Base-by-base conservation (phyloP, 225 moss, liverwort and hornwort species). In the Marchantia paleacea region DNA sequence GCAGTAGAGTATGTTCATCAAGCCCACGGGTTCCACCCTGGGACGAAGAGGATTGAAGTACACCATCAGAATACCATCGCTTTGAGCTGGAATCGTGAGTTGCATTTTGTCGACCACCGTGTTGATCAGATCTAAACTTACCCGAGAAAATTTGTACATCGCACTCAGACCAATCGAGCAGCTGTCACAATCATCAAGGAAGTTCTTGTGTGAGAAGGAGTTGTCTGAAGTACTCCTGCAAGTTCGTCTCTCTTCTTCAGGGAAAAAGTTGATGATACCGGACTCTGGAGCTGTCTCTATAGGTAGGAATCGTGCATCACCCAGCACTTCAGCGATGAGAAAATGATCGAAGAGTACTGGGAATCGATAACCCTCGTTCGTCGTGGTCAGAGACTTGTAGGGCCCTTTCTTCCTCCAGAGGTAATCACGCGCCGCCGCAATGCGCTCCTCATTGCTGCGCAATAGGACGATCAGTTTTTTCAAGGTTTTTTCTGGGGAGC, bases 291-390 rank as follows among this genome's bases (percentile, higher is more conserved):
- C 58, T 12, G 61, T 0, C 28, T 72, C 73, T 0, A 52, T 71
- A 7, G 80, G 80, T 60, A 80, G 70, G n/a, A 73, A 80, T 9
- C 10, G 14, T 52, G 47, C 80, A 24, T 80, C 68, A 20, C 55
- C 60, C 4, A 86, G 73, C 52, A 83, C 39, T 10, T 74, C 83
- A 25, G 86, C 83, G 0, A 83, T 69, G 14, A 81, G 5, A 50
- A 81, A 86, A 58, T 83, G 83, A 29, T 86, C 86, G 26, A 78
- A 86, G 51, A 19, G 14, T 0, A 78, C 69, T 31, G 77, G 81
- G 15, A 86, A 7, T 62, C 63, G 74, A 47, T 78, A 50, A 50
- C 86, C 83, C 0, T 83, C 83, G 7, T 30, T 52, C 1, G 80
- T 86, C 15, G 83, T 52, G 0, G 80, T 60, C 30, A 83, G 76